A percentile compares a stretch with the other conserved stretches of the same genome.
These are phyloP conservation scores for Babesia sp. DNA, from an alignment of 169 alveolate genomes.

Conservation along the genomic window DNA sequence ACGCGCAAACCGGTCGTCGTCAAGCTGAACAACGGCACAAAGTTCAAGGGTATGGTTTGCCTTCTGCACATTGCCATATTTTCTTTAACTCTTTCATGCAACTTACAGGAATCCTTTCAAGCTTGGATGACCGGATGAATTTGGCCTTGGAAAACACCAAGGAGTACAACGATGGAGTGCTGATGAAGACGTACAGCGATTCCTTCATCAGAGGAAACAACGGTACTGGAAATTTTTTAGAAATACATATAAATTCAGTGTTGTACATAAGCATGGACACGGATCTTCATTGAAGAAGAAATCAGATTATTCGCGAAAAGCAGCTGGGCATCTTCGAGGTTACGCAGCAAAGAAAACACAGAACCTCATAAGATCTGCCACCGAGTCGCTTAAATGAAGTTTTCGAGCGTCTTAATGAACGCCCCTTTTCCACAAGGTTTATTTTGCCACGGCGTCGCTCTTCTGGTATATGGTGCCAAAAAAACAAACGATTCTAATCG, in stretches of 20 bases:
- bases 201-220: constrained; percentile 87
- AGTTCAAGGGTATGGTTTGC: constrained; percentile 52
- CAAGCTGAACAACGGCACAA: constrained; percentile 72
- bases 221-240: constrained; percentile 42
- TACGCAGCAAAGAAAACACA: too few relatives aligned
- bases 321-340: too few relatives aligned
- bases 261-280: constrained; percentile 48
- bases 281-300: background rate
- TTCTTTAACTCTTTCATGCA: background rate
- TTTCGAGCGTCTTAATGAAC: too few relatives aligned
- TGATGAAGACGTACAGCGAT: constrained; percentile 79
- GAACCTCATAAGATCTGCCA: too few relatives aligned
- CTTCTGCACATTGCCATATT: background rate
- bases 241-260: constrained; percentile 9
- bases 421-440: too few relatives aligned
- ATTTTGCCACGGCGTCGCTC: too few relatives aligned
- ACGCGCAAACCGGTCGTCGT: constrained; percentile 71
- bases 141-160: constrained; percentile 83
- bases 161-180: constrained; percentile 78
- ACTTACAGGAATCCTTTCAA: constrained; percentile 72
- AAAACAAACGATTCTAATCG: too few relatives aligned
- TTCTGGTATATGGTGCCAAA: too few relatives aligned
- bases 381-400: too few relatives aligned
- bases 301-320: too few relatives aligned
- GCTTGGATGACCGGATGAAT: constrained; percentile 86